Evolutionary conservation across 352 stramenopile species (phyloP).

Genomic region (Stramenopiles sp.): DNA sequence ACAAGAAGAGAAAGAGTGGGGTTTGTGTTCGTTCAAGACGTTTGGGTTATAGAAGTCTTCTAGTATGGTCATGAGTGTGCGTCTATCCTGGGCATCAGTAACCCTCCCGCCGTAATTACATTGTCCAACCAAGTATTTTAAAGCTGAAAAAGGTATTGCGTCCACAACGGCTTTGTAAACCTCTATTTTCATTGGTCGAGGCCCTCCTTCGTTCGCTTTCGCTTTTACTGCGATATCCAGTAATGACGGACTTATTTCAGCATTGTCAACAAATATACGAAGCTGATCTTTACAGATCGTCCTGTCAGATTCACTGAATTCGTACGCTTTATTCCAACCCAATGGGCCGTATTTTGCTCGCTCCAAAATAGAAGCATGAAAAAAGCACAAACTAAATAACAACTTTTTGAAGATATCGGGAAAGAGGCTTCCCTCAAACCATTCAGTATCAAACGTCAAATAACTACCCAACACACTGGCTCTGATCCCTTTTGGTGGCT

Average conservation of each 20-base stretch:
- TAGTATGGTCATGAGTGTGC: conserved; percentile 67
- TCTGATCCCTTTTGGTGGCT: conserved; percentile 54
- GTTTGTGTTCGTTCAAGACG: too few species aligned
- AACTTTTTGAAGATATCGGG: too few species aligned
- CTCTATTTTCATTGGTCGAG: not conserved
- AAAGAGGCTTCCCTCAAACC: too few species aligned
- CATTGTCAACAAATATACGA: too few species aligned
- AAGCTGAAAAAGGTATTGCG: not conserved
- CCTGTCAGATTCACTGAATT: conserved; percentile 80
- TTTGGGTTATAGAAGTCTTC: too few species aligned
- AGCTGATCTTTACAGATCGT: conserved; percentile 74
- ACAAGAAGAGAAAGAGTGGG: too few species aligned
- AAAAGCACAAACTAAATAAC: conserved; percentile 63
- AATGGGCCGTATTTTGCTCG: conserved; percentile 73
- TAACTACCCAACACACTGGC: too few species aligned
- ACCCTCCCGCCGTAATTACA: conserved; percentile 89
- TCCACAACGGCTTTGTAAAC: not conserved
- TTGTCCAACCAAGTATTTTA: conserved; percentile 56
- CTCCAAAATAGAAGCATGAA: conserved; percentile 80
- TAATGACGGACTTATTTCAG: too few species aligned
- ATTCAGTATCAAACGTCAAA: too few species aligned
- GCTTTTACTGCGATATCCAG: conserved; percentile 22
- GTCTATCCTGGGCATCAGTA: conserved; percentile 80
- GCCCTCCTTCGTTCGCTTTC: not conserved
- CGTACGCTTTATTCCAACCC: conserved; percentile 85